Percentiles rank a stretch among this genome's conserved stretches.
These are phyloP conservation scores for Knufia fluminis DNA, from an alignment of 2,329 filamentous ascomycete species.

Conservation along the genomic window DNA sequence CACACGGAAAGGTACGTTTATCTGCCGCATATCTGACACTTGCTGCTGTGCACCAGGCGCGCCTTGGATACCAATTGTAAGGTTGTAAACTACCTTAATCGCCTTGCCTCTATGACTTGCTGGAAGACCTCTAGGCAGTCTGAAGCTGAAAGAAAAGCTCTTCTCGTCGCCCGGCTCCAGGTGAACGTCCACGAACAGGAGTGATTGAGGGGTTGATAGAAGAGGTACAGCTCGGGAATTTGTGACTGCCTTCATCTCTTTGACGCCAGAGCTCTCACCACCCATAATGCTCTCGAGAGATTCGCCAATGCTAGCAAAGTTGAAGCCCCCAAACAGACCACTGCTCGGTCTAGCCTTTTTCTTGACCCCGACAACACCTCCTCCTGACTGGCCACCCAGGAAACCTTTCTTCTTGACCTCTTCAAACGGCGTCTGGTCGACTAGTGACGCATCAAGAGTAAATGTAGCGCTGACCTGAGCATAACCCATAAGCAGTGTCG, in stretches of 20 bases:
- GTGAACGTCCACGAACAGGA: conserved; percentile 87
- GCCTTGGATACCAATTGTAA: conserved; percentile 85
- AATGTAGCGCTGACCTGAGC: conserved; percentile 90
- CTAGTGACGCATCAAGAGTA: conserved; percentile 77
- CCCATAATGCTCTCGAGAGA: conserved; percentile 84
- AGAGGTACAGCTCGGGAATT: conserved; percentile 82
- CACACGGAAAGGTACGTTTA: conserved; percentile 86
- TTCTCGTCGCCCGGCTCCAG: conserved; percentile 81
- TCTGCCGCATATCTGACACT: conserved; percentile 72
- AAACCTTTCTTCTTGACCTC: conserved; percentile 93
- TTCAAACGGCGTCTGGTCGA: conserved; percentile 84
- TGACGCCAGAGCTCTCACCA: conserved; percentile 78
- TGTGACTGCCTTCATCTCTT: conserved; percentile 83
- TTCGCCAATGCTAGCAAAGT: conserved; percentile 79
- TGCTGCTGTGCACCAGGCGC: conserved; percentile 60
- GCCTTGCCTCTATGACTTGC: conserved; percentile 84
- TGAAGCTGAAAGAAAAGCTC: conserved; percentile 79
- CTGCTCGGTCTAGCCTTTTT: conserved; percentile 61
- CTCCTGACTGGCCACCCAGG: conserved; percentile 70
- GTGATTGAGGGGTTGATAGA: conserved; percentile 88
- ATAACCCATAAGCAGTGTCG: conserved; percentile 95
- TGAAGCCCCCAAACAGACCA: conserved; percentile 71
- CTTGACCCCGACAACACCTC: conserved; percentile 67
- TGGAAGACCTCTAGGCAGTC: conserved; percentile 76
- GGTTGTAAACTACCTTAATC: conserved; percentile 82